Conservation (phyloP, 2,329 filamentous ascomycete genomes). For the Fusarium sp. region DNA sequence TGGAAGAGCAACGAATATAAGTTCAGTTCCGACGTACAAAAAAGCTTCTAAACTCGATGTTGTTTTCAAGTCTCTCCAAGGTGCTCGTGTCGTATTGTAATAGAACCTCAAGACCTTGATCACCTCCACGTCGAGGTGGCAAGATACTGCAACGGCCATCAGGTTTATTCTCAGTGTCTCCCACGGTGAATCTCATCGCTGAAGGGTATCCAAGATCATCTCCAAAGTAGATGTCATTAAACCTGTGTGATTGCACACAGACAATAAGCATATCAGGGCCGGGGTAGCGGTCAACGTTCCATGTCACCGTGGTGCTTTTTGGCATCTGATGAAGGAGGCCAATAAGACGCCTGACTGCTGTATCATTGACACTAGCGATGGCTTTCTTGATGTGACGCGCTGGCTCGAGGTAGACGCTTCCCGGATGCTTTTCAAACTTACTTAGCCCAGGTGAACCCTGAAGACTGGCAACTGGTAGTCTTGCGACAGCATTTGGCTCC, state of each 20-base stretch:
- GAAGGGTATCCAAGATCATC: slow-evolving; percentile 1
- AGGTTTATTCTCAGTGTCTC: slow-evolving; percentile 18
- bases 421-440: background rate
- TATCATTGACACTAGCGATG: slow-evolving; percentile 11
- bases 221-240: slow-evolving; percentile 17
- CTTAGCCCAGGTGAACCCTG: background rate
- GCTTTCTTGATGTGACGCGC: slow-evolving; percentile 4
- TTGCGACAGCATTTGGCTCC: slow-evolving; percentile 18
- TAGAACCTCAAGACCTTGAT: slow-evolving; percentile 1
- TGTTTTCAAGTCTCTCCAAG: slow-evolving; percentile 14
- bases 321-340: slow-evolving; percentile 27
- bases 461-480: background rate
- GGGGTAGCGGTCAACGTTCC: slow-evolving; percentile 22
- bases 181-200: slow-evolving; percentile 4
- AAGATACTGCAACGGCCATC: slow-evolving; percentile 20
- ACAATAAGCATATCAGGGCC: slow-evolving; percentile 27
- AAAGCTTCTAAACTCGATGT: background rate
- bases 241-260: slow-evolving; percentile 13
- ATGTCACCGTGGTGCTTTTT: slow-evolving; percentile 16
- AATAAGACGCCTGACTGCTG: slow-evolving; percentile 18
- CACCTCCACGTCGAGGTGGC: background rate
- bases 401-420: background rate
- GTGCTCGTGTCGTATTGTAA: slow-evolving; percentile 4
- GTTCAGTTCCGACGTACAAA: no score
- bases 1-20: no score